Percentiles rank a stretch among this genome's conserved stretches.
phyloP scores from a whole-genome alignment of 768 basidiomycete genomes.

The Auricularia heimuer region DNA sequence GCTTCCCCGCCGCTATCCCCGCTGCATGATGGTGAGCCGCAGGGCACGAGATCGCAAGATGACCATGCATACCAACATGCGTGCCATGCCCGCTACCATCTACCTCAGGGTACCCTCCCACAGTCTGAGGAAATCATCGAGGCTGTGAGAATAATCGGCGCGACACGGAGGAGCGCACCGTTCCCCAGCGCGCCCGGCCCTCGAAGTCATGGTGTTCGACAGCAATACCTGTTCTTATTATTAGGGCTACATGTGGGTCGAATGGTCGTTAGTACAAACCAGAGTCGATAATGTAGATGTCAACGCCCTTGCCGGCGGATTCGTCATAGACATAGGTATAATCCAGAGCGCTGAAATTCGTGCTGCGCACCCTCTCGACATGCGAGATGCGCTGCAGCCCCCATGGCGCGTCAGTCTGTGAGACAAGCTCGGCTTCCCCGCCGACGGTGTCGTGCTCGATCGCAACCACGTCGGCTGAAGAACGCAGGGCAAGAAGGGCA shows the following conservation, averaged over 20 bases:
- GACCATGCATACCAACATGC: neutral
- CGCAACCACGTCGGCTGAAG: constrained; percentile 18
- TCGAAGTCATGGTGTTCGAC: constrained; percentile 8
- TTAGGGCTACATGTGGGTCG: neutral
- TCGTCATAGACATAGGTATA: constrained; percentile 18
- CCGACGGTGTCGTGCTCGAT: constrained; percentile 25
- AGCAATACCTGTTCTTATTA: neutral
- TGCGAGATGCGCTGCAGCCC: constrained; percentile 3
- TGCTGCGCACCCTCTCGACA: neutral
- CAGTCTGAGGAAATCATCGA: neutral
- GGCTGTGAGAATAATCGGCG: neutral
- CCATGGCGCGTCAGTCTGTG: constrained; percentile 10
- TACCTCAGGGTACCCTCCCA: neutral
- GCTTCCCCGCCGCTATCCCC: constrained; percentile 87
- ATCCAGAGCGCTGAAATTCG: constrained; percentile 10
- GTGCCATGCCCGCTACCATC: constrained; percentile 6
- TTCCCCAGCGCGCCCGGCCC: constrained; percentile 11
- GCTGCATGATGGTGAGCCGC: constrained; percentile 27
- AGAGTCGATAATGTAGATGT: constrained; percentile 7
- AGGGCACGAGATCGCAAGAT: too few relatives aligned
- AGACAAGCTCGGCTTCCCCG: constrained; percentile 13
- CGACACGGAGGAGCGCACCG: neutral
- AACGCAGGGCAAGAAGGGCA: constrained; percentile 18
- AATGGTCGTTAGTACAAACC: neutral
- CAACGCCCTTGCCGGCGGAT: neutral